These are phyloP conservation scores for Neostapfia colusana DNA, from an alignment of 176 grass and related monocot genomes.

Conservation along the genomic window DNA sequence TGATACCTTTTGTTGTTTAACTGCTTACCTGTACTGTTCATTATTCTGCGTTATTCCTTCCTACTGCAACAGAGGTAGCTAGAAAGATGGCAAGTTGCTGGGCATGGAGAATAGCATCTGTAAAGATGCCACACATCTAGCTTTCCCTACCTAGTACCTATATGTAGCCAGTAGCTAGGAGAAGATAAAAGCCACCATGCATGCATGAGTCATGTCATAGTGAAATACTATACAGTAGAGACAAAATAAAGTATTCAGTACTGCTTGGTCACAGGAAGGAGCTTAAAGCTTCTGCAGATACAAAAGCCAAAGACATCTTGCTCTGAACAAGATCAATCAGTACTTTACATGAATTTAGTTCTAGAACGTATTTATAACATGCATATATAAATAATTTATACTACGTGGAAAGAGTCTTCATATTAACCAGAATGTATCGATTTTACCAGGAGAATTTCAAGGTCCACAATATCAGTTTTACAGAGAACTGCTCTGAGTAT, in stretches of 20 bases:
- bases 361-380: background rate
- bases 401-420: background rate
- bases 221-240: slow-evolving; percentile 36
- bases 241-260: slow-evolving; percentile 40
- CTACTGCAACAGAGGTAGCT: slow-evolving; percentile 13
- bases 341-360: background rate
- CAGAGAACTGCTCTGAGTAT: slow-evolving; percentile 44
- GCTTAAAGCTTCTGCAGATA: slow-evolving; percentile 24
- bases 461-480: slow-evolving; percentile 41
- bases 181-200: slow-evolving; percentile 28
- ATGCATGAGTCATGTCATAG: slow-evolving; percentile 44
- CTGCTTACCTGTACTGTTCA: background rate
- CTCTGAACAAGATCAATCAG: background rate
- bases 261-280: slow-evolving; percentile 40
- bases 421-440: background rate
- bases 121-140: slow-evolving; percentile 30
- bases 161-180: background rate
- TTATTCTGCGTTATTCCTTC: slow-evolving; percentile 11
- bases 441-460: slow-evolving; percentile 41
- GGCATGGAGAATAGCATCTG: slow-evolving; percentile 12
- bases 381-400: background rate
- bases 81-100: slow-evolving; percentile 7
- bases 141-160: slow-evolving; percentile 15
- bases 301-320: slow-evolving; percentile 9
- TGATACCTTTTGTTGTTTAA: background rate